phyloP scores from a whole-genome alignment of 371 early-diverging fungal species.

The Nematocida parisii region DNA sequence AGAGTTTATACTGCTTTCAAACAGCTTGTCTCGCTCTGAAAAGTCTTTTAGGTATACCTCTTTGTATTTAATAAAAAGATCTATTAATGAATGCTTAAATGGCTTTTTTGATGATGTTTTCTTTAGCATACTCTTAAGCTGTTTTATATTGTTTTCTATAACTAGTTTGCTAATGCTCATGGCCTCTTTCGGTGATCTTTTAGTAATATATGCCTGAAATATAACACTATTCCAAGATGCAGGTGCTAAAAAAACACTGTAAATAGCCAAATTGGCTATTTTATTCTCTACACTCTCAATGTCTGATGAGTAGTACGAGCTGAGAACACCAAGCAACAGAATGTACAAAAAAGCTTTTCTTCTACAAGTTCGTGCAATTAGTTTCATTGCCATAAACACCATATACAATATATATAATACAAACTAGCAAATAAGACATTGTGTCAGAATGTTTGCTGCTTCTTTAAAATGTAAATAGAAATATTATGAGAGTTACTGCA shows the following conservation, averaged over 20 bases:
- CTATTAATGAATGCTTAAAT: neutral
- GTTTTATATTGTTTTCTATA: slow-evolving; percentile 18
- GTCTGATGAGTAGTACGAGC: neutral
- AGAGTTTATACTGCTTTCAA: slow-evolving; percentile 3
- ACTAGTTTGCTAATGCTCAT: neutral
- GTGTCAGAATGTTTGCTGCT: neutral
- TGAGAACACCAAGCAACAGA: neutral
- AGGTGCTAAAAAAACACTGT: slow-evolving; percentile 41
- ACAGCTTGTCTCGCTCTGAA: slow-evolving; percentile 33
- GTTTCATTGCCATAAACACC: neutral
- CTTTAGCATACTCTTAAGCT: slow-evolving; percentile 12
- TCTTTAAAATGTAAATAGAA: neutral
- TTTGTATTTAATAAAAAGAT: neutral
- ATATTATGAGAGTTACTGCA: neutral
- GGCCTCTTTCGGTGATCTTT: neutral
- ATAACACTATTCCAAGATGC: neutral
- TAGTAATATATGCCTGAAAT: slow-evolving; percentile 30
- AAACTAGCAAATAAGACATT: neutral
- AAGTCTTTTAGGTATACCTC: neutral
- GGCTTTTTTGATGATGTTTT: neutral
- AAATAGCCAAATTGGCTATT: slow-evolving; percentile 29
- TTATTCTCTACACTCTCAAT: neutral
- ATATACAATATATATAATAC: neutral
- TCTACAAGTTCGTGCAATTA: neutral
- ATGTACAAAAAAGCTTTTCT: neutral